Evolutionary conservation across 345 rosid species (phyloP).

Genomic region (Pistacia vera): DNA sequence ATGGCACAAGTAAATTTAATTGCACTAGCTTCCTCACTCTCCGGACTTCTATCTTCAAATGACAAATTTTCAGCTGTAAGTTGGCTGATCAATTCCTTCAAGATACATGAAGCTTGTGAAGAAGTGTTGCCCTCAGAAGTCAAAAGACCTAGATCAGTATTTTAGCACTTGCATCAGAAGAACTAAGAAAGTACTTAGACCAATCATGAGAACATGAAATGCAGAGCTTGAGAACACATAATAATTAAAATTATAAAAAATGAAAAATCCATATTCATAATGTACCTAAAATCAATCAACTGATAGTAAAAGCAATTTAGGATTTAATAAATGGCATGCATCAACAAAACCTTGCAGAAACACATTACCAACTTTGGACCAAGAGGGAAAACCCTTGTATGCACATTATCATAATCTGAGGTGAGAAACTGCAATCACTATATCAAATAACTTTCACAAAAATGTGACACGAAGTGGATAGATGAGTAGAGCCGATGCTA

Average conservation of each 20-base stretch:
- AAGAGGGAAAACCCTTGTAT: not conserved
- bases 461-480: not conserved
- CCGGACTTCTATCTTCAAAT: constrained; percentile 36
- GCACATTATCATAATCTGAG: not conserved
- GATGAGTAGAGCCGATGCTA: not conserved
- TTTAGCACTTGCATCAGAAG: constrained; percentile 8
- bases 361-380: not conserved
- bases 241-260: not conserved
- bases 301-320: not conserved
- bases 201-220: not conserved
- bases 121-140: constrained; percentile 51
- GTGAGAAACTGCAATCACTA: not conserved
- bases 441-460: not conserved
- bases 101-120: constrained; percentile 53
- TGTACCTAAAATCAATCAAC: not conserved
- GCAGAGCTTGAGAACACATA: not conserved
- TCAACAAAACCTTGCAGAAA: not conserved
- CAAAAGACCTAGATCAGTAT: constrained; percentile 61
- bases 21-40: constrained; percentile 43
- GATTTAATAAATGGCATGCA: not conserved
- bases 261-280: not conserved
- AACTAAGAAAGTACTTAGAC: not conserved
- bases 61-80: constrained; percentile 34
- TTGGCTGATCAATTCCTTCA: constrained; percentile 64
- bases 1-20: constrained; percentile 52